Evolutionary conservation across 495 filamentous ascomycete species (phyloP).

Genomic region (Rhypophila decipiens): DNA sequence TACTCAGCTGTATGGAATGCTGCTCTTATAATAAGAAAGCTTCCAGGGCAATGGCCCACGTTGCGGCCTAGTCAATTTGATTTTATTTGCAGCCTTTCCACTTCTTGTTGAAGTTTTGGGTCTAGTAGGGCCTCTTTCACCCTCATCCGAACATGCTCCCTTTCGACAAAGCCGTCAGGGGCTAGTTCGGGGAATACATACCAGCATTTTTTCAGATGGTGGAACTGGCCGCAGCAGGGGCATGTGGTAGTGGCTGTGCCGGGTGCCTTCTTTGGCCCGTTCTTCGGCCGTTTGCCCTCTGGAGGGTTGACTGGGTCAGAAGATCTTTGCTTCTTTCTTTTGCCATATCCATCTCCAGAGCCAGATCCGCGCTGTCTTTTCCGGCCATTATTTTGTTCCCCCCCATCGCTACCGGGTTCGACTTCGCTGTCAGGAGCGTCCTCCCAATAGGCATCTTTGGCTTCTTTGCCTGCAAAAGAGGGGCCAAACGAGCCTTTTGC

Average conservation of each 20-base stretch:
- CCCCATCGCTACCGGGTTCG: no score
- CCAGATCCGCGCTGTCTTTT: no score
- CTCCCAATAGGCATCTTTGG: no score
- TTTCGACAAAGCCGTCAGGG: constrained; percentile 6
- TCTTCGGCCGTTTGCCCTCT: constrained; percentile 1
- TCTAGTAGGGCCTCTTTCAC: constrained; percentile 4
- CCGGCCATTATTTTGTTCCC: no score
- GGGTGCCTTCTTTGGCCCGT: constrained; percentile 3
- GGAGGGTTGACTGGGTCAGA: neutral
- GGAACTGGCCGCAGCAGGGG: constrained; percentile 7
- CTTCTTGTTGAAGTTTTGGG: constrained; percentile 6
- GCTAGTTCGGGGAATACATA: constrained; percentile 3
- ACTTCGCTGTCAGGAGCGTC: no score
- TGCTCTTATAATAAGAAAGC: constrained; percentile 2
- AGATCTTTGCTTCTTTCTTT: neutral
- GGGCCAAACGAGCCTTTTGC: no score
- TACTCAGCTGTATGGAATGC: constrained; percentile 4
- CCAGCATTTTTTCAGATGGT: constrained; percentile 4
- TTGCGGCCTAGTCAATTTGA: neutral
- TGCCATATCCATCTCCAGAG: no score
- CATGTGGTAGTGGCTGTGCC: constrained; percentile 2
- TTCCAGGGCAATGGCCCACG: neutral
- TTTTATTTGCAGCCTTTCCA: constrained; percentile 1
- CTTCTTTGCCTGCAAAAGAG: no score
- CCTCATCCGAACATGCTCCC: constrained; percentile 3